Conservation (phyloP, 108 stramenopile genomes). For the Nitzschia sp. region DNA sequence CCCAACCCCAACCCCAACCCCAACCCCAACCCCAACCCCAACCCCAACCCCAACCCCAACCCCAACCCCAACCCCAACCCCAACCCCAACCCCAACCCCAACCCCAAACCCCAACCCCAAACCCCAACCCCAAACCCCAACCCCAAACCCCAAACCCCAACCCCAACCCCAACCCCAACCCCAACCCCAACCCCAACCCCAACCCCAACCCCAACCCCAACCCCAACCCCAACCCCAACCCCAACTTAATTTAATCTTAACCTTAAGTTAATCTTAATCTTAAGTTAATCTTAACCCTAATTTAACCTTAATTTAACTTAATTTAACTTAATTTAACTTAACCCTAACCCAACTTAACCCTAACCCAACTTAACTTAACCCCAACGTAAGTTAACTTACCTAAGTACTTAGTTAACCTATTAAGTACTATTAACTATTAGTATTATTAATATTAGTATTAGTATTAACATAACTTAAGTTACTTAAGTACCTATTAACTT, state of each 20-base stretch:
- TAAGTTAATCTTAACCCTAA: background rate
- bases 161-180: constrained; percentile 21
- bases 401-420: too few relatives aligned
- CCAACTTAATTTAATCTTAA: too few relatives aligned
- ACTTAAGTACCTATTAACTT: too few relatives aligned
- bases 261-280: background rate
- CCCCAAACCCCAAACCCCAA: too few relatives aligned
- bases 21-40: constrained; percentile 20
- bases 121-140: constrained; percentile 8
- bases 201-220: constrained; percentile 17
- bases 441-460: too few relatives aligned
- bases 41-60: constrained; percentile 22
- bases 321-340: background rate
- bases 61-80: constrained; percentile 21
- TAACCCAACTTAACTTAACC: too few relatives aligned
- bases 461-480: too few relatives aligned
- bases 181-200: constrained; percentile 2
- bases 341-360: too few relatives aligned
- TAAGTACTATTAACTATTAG: too few relatives aligned
- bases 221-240: constrained; percentile 8
- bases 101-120: constrained; percentile 21
- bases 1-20: constrained; percentile 21
- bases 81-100: constrained; percentile 20
- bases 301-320: background rate
- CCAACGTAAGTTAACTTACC: too few relatives aligned